Evolutionary conservation across 768 basidiomycete genomes (phyloP).

Genomic region (Saitozyma sp.): DNA sequence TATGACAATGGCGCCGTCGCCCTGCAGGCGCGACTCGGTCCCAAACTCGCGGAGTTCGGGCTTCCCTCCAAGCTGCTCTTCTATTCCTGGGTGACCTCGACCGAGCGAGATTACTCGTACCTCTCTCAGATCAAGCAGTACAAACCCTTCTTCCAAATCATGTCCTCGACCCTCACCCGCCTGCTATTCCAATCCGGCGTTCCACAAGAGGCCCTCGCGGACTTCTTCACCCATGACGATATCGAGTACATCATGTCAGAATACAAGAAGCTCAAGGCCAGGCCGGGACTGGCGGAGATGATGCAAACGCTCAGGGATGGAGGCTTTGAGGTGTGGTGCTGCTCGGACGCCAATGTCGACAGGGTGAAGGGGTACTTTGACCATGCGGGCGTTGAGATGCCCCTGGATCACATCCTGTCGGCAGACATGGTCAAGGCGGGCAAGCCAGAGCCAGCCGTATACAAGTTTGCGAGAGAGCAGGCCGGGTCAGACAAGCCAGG

Average conservation of each 20-base stretch:
- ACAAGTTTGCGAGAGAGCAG: slow-evolving; percentile 38
- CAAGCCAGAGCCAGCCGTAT: slow-evolving; percentile 34
- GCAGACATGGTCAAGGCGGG: slow-evolving; percentile 35
- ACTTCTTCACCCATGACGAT: slow-evolving; percentile 32
- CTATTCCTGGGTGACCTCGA: slow-evolving; percentile 39
- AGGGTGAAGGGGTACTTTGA: slow-evolving; percentile 42
- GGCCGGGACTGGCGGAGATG: slow-evolving; percentile 36
- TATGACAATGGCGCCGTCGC: slow-evolving; percentile 41
- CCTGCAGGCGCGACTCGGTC: slow-evolving; percentile 27
- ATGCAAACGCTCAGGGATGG: slow-evolving; percentile 35
- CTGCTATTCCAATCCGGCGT: slow-evolving; percentile 39
- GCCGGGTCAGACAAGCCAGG: slow-evolving; percentile 31
- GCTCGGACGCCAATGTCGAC: slow-evolving; percentile 37
- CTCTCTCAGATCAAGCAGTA: slow-evolving; percentile 43
- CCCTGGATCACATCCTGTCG: slow-evolving; percentile 32
- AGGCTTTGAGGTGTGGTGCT: slow-evolving; percentile 40
- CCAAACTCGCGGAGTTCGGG: slow-evolving; percentile 31
- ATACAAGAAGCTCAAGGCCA: slow-evolving; percentile 28
- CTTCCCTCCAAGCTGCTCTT: slow-evolving; percentile 39
- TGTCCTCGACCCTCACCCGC: slow-evolving; percentile 29
- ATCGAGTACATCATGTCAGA: slow-evolving; percentile 32
- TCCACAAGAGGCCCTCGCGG: slow-evolving; percentile 20
- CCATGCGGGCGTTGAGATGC: slow-evolving; percentile 33
- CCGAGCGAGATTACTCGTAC: slow-evolving; percentile 42
- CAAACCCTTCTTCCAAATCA: slow-evolving; percentile 36